Conservation (phyloP, 176 grass and related monocot genomes). For the bread wheat (Triticum aestivum) region DNA sequence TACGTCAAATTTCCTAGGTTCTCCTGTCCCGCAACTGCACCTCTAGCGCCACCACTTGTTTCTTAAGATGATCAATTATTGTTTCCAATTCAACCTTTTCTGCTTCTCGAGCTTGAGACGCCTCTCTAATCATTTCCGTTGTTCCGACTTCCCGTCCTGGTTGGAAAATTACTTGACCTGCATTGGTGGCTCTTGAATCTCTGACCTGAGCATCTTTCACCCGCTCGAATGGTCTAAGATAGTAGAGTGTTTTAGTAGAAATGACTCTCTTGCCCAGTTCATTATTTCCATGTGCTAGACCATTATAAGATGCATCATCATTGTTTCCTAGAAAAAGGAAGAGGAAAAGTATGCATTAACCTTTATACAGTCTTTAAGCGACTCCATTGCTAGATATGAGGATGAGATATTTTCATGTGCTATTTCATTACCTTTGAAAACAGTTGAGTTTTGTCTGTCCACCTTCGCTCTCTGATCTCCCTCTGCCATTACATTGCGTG, state of each 20-base stretch:
- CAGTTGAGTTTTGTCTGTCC: background rate
- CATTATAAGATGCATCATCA: background rate
- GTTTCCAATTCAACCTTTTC: background rate
- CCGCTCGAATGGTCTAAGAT: constrained; percentile 9
- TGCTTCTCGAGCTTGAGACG: background rate
- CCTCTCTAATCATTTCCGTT: background rate
- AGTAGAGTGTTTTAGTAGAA: constrained; percentile 22
- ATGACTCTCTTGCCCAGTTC: background rate
- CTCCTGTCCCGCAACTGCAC: background rate
- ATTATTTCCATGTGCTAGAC: background rate
- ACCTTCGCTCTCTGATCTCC: background rate
- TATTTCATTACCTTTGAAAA: background rate
- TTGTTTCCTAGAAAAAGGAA: background rate
- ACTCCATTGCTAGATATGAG: background rate
- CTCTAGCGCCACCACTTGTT: background rate
- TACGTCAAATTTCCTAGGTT: background rate
- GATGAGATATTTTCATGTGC: background rate
- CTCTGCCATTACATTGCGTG: background rate
- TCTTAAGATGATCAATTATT: background rate
- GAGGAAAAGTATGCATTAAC: background rate
- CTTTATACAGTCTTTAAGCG: background rate
- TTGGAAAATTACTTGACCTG: background rate
- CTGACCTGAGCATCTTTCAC: background rate
- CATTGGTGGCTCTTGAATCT: background rate
- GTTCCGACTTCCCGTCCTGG: constrained; percentile 4